Percentiles rank a stretch among this genome's conserved stretches.
Evolutionary conservation across 108 stramenopile species (phyloP).

Genomic region (Nitzschia sp.): DNA sequence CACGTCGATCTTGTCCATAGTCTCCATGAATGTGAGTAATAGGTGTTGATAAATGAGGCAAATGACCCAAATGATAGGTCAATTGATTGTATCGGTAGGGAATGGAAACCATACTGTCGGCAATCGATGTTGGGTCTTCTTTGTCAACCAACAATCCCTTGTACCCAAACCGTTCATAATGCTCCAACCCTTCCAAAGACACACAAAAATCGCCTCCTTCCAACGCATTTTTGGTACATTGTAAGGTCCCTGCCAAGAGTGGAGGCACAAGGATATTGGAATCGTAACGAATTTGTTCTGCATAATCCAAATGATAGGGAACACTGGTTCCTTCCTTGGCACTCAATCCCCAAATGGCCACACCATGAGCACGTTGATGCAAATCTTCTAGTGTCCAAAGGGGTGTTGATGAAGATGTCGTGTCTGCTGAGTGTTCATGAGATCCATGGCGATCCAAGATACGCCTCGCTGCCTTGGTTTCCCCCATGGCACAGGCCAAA

Average conservation of each 20-base stretch:
- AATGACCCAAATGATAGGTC: slow-evolving; percentile 65
- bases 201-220: slow-evolving; percentile 73
- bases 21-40: slow-evolving; percentile 41
- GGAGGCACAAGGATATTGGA: slow-evolving; percentile 76
- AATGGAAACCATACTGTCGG: slow-evolving; percentile 23
- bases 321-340: slow-evolving; percentile 55
- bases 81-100: slow-evolving; percentile 71
- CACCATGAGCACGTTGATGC: slow-evolving; percentile 49
- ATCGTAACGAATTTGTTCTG: slow-evolving; percentile 77
- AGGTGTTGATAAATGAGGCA: slow-evolving; percentile 67
- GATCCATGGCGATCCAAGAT: neutral
- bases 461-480: neutral
- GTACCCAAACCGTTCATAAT: slow-evolving; percentile 74
- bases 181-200: slow-evolving; percentile 60
- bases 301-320: slow-evolving; percentile 84
- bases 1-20: slow-evolving; percentile 38
- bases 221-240: slow-evolving; percentile 57
- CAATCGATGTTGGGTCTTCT: neutral
- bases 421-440: neutral
- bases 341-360: slow-evolving; percentile 73
- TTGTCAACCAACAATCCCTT: slow-evolving; percentile 41
- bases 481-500: slow-evolving; percentile 13
- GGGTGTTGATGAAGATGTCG: neutral
- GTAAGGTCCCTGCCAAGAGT: slow-evolving; percentile 75
- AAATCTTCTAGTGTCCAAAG: slow-evolving; percentile 17